Evolutionary conservation across 1,139 yeast species (phyloP).

Genomic region (Lodderomyces margitis): DNA sequence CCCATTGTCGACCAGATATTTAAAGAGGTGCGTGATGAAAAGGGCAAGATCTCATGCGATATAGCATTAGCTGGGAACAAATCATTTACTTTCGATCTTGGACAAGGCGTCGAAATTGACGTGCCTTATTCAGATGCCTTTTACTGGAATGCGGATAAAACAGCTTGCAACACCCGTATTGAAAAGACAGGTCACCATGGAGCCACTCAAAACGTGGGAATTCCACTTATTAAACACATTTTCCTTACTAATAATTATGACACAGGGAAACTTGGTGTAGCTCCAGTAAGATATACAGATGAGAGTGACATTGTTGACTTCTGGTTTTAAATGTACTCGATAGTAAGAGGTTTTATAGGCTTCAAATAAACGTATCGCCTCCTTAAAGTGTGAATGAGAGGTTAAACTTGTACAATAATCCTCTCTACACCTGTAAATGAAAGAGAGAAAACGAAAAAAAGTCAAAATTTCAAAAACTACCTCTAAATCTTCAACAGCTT

Average conservation of each 20-base stretch:
- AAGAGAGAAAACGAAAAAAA: no score
- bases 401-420: no score
- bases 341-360: no score
- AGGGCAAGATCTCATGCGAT: background rate
- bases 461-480: no score
- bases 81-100: conserved; percentile 2
- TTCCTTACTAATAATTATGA: conserved; percentile 32
- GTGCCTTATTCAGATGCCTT: conserved; percentile 4
- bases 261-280: conserved; percentile 6
- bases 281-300: conserved; percentile 3
- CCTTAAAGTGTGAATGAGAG: no score
- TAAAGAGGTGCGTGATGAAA: background rate
- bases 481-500: no score
- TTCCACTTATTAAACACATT: conserved; percentile 41
- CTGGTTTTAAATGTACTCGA: conserved; percentile 8
- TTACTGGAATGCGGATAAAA: background rate
- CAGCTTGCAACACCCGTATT: background rate
- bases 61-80: background rate
- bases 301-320: conserved; percentile 7
- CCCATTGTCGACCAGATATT: background rate
- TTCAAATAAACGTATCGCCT: no score
- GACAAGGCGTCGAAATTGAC: conserved; percentile 2
- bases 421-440: no score
- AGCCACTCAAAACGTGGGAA: conserved; percentile 19
- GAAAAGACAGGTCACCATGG: background rate